Evolutionary conservation across 2,329 filamentous ascomycete genomes (phyloP).

Genomic region (Arthrobotrys iridis): DNA sequence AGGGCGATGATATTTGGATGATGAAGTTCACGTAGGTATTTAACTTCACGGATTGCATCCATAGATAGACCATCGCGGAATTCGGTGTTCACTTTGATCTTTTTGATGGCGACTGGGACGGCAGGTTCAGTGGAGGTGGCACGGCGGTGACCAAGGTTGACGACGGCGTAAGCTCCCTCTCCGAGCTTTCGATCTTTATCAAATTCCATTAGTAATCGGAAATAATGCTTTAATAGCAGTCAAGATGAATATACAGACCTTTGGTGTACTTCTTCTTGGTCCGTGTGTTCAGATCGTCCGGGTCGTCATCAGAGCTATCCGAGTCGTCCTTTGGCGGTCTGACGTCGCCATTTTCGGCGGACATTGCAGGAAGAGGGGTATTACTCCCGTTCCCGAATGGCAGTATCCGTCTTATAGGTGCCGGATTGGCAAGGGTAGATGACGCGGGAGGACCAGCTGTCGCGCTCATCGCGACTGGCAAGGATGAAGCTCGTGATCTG

Average conservation of each 20-base stretch:
- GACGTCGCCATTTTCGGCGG: slow-evolving; percentile 37
- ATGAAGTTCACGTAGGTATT: slow-evolving; percentile 89
- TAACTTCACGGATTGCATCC: slow-evolving; percentile 94
- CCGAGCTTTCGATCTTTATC: slow-evolving; percentile 82
- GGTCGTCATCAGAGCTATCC: slow-evolving; percentile 52
- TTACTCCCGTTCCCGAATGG: slow-evolving; percentile 42
- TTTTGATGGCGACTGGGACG: slow-evolving; percentile 87
- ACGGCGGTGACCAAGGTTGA: slow-evolving; percentile 86
- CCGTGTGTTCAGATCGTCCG: slow-evolving; percentile 83
- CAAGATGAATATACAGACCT: slow-evolving; percentile 65
- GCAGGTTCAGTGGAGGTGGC: slow-evolving; percentile 69
- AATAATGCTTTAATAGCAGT: background rate
- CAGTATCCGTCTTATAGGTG: slow-evolving; percentile 17
- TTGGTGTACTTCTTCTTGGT: slow-evolving; percentile 91
- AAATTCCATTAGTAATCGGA: background rate
- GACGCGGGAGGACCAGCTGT: slow-evolving; percentile 41
- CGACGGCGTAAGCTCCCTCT: slow-evolving; percentile 95
- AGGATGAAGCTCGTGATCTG: background rate
- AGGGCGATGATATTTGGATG: slow-evolving; percentile 97
- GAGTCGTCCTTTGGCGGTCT: slow-evolving; percentile 7
- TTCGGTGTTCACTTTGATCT: slow-evolving; percentile 86
- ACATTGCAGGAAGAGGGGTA: slow-evolving; percentile 13
- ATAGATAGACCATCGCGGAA: slow-evolving; percentile 91
- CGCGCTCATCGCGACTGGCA: slow-evolving; percentile 45
- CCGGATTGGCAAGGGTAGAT: slow-evolving; percentile 12